phyloP scores from a whole-genome alignment of 2,329 filamentous ascomycete genomes.

The Purpureocillium takamizusanense region DNA sequence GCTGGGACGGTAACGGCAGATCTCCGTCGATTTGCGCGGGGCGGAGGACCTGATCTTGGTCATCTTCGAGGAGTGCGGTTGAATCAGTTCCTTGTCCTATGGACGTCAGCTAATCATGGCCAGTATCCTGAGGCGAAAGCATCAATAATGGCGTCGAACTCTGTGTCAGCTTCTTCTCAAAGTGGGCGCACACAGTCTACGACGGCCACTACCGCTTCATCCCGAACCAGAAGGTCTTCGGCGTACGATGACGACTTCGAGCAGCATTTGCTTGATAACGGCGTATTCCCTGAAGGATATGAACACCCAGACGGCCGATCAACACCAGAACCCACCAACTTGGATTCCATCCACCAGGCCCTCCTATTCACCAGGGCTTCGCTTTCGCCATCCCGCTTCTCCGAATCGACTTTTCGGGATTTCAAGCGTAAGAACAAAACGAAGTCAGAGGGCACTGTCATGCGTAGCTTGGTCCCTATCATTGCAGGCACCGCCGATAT shows the following conservation, averaged over 20 bases:
- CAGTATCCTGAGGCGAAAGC: too few species aligned
- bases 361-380: background rate
- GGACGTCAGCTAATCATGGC: too few species aligned
- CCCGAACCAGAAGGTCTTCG: too few species aligned
- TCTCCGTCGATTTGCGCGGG: background rate
- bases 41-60: too few species aligned
- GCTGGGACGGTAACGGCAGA: background rate
- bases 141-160: too few species aligned
- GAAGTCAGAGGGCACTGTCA: constrained; percentile 1
- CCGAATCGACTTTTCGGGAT: background rate
- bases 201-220: too few species aligned
- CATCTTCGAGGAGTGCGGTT: too few species aligned
- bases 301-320: background rate
- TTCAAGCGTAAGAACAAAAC: constrained; percentile 2
- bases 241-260: constrained; percentile 6
- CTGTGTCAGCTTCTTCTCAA: too few species aligned
- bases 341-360: background rate
- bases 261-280: constrained; percentile 6
- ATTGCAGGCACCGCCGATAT: constrained; percentile 2
- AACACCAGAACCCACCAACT: constrained; percentile 3
- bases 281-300: constrained; percentile 3
- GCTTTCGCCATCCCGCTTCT: constrained; percentile 5
- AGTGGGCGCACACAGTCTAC: too few species aligned
- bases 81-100: too few species aligned
- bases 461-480: constrained; percentile 2